Conservation (phyloP, 2,329 filamentous ascomycete species). For the Penicillium olsonii region DNA sequence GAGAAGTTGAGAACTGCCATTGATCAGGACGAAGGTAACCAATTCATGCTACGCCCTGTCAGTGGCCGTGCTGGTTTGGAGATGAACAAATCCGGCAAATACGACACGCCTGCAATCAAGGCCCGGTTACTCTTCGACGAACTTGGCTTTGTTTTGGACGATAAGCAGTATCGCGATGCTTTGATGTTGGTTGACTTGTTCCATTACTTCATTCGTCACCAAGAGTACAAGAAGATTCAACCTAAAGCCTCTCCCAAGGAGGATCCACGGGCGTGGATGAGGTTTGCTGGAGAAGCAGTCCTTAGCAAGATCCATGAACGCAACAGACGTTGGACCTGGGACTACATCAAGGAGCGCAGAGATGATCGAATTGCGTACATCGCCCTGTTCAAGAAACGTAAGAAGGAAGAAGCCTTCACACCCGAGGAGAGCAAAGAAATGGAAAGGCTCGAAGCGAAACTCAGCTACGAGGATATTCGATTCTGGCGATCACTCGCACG, state of each 20-base stretch:
- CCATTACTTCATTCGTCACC: slow-evolving; percentile 96
- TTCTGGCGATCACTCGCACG: slow-evolving; percentile 96
- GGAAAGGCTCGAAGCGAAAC: slow-evolving; percentile 77
- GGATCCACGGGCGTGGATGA: slow-evolving; percentile 88
- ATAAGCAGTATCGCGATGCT: slow-evolving; percentile 94
- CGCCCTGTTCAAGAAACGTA: slow-evolving; percentile 92
- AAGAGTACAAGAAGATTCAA: slow-evolving; percentile 92
- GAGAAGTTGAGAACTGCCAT: slow-evolving; percentile 77
- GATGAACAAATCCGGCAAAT: slow-evolving; percentile 86
- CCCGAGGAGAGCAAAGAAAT: slow-evolving; percentile 72
- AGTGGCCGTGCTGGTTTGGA: slow-evolving; percentile 93
- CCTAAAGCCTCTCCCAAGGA: slow-evolving; percentile 84
- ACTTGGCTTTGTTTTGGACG: slow-evolving; percentile 94
- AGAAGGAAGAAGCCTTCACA: slow-evolving; percentile 68
- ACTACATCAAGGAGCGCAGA: slow-evolving; percentile 86
- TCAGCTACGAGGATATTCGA: slow-evolving; percentile 89
- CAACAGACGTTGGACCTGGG: slow-evolving; percentile 94
- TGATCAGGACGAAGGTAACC: slow-evolving; percentile 72
- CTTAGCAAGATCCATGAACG: slow-evolving; percentile 92
- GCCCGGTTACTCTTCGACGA: slow-evolving; percentile 92
- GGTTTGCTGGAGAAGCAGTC: slow-evolving; percentile 86
- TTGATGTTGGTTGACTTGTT: slow-evolving; percentile 98
- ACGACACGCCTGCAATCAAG: slow-evolving; percentile 81
- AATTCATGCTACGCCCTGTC: slow-evolving; percentile 95
- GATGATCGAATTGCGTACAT: slow-evolving; percentile 90